Evolutionary conservation across 495 filamentous ascomycete species (phyloP).

Genomic region (Aspergillus baeticus): DNA sequence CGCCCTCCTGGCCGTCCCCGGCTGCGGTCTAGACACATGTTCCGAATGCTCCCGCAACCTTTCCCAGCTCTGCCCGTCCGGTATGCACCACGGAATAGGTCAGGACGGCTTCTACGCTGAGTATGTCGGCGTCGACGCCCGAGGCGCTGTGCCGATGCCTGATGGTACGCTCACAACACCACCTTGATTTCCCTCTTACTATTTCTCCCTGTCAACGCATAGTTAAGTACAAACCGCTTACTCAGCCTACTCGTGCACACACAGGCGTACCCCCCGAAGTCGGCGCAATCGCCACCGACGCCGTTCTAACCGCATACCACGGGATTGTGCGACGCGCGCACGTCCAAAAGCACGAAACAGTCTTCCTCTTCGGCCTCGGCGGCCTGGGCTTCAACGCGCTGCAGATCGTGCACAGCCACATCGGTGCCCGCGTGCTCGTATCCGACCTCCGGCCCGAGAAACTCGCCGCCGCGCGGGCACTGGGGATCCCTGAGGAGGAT

Average conservation of each 20-base stretch:
- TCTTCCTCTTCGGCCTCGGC: conserved; percentile 23
- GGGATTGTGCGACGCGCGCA: conserved; percentile 23
- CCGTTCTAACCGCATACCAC: conserved; percentile 24
- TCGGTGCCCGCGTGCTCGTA: conserved; percentile 21
- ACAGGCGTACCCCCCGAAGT: conserved; percentile 17
- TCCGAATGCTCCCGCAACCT: conserved; percentile 22
- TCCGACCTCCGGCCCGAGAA: conserved; percentile 23
- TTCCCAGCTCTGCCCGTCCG: conserved; percentile 18
- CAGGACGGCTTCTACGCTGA: conserved; percentile 26
- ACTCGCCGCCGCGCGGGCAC: conserved; percentile 10
- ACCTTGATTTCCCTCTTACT: not conserved
- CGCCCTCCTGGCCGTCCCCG: conserved; percentile 21
- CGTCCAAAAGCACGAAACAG: conserved; percentile 20
- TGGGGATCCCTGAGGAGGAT: conserved; percentile 18
- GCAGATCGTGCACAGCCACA: conserved; percentile 16
- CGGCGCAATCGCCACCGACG: conserved; percentile 24
- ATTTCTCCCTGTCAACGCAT: not conserved
- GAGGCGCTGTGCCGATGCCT: conserved; percentile 19
- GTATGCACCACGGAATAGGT: conserved; percentile 22
- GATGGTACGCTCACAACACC: conserved; percentile 16
- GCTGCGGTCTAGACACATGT: conserved; percentile 19
- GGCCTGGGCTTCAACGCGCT: conserved; percentile 25
- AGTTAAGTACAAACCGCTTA: no score
- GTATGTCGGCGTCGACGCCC: conserved; percentile 22
- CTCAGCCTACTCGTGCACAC: not conserved